Evolutionary conservation across 768 basidiomycete species (phyloP).

Genomic region (Gloeophyllum trabeum): DNA sequence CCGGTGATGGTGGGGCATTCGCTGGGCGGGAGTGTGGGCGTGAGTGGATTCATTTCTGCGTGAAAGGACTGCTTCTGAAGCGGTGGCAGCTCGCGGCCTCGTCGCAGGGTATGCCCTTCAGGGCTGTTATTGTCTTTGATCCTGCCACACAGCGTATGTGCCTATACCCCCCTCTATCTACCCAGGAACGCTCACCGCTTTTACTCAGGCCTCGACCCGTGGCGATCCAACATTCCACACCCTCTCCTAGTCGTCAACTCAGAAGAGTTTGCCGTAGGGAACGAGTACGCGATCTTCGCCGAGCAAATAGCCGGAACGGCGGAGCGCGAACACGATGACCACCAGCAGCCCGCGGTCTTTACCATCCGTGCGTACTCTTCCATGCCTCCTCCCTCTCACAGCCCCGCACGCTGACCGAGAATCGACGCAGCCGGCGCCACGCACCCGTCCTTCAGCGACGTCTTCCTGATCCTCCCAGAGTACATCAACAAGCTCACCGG

Average conservation of each 20-base stretch:
- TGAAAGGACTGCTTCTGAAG: neutral
- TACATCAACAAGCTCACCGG: slow-evolving; percentile 17
- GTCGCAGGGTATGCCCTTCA: slow-evolving; percentile 12
- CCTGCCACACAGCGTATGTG: slow-evolving; percentile 15
- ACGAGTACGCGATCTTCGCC: slow-evolving; percentile 21
- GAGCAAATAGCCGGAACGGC: slow-evolving; percentile 14
- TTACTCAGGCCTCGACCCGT: slow-evolving; percentile 16
- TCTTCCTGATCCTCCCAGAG: slow-evolving; percentile 21
- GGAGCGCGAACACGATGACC: too few relatives aligned
- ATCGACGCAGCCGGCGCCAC: slow-evolving; percentile 15
- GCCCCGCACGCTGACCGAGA: neutral
- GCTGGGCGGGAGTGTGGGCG: slow-evolving; percentile 19
- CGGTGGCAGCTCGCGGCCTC: slow-evolving; percentile 15
- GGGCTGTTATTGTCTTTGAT: slow-evolving; percentile 17
- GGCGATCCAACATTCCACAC: slow-evolving; percentile 14
- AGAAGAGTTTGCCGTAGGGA: slow-evolving; percentile 25
- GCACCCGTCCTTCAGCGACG: slow-evolving; percentile 23
- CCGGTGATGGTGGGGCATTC: slow-evolving; percentile 21
- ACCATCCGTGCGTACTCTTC: slow-evolving; percentile 5
- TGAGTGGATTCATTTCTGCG: slow-evolving; percentile 8
- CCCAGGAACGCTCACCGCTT: slow-evolving; percentile 13
- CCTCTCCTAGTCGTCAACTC: slow-evolving; percentile 30
- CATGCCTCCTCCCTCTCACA: neutral
- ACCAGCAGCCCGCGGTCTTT: neutral
- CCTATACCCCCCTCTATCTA: slow-evolving; percentile 16